phyloP scores from a whole-genome alignment of 2,329 filamentous ascomycete species.

The Epichloe brachyelytri region DNA sequence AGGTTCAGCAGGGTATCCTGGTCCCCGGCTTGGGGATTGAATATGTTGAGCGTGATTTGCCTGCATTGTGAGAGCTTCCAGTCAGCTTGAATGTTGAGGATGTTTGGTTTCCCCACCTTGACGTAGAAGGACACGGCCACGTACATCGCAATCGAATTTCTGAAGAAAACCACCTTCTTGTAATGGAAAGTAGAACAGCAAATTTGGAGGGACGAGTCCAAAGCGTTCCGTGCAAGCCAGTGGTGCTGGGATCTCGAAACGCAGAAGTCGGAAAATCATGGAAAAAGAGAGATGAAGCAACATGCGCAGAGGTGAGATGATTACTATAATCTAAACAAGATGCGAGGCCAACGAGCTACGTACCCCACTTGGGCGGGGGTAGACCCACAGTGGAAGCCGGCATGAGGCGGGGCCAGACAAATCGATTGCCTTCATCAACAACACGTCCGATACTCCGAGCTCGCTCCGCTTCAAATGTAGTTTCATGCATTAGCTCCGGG shows the following conservation, averaged over 20 bases:
- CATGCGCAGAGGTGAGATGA: background rate
- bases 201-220: background rate
- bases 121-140: background rate
- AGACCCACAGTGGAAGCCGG: background rate
- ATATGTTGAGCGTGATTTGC: constrained; percentile 80
- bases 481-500: too few species aligned
- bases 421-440: background rate
- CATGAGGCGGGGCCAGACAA: background rate
- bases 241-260: background rate
- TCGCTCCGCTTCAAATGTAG: background rate
- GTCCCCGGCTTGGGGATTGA: constrained; percentile 52
- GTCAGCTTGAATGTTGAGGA: constrained; percentile 1
- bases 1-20: constrained; percentile 69
- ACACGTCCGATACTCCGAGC: background rate
- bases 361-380: background rate
- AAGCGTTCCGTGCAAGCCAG: background rate
- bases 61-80: constrained; percentile 28
- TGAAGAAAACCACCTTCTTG: background rate
- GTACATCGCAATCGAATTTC: background rate
- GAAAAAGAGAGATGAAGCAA: background rate
- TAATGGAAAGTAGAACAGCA: background rate
- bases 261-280: background rate
- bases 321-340: background rate
- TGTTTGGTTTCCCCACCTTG: background rate
- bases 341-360: too few species aligned